Conservation (phyloP, 129 eudicot genomes). For the Flaveria trinervia region DNA sequence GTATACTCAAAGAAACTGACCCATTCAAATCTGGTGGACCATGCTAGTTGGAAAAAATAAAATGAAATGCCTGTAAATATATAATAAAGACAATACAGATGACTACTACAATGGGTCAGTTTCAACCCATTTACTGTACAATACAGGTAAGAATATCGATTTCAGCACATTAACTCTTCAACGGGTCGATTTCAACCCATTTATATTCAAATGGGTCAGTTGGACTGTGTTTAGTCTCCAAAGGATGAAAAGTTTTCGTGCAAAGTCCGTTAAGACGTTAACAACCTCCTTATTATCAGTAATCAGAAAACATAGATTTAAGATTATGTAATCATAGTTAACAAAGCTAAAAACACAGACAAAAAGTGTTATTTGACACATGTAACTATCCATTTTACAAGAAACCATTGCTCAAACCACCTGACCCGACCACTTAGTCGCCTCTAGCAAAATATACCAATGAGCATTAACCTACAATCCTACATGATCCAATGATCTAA, state of each 20-base stretch:
- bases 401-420: not conserved
- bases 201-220: not conserved
- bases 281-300: not conserved
- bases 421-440: not conserved
- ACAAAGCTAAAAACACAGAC: not conserved
- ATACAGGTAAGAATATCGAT: not conserved
- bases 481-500: slow-evolving; percentile 1
- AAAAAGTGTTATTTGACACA: not conserved
- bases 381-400: not conserved
- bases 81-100: not conserved
- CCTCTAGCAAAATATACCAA: slow-evolving; percentile 7
- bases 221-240: not conserved
- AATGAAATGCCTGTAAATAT: not conserved
- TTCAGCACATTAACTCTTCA: not conserved
- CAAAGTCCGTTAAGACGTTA: not conserved
- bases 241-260: not conserved
- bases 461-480: slow-evolving; percentile 4
- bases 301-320: not conserved
- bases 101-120: not conserved
- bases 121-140: no score
- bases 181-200: not conserved
- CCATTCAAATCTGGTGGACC: slow-evolving; percentile 17
- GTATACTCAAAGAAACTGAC: slow-evolving; percentile 23
- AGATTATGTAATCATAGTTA: not conserved
- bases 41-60: not conserved